Percentiles rank a stretch among this genome's conserved stretches.
These are phyloP conservation scores for Cutaneotrichosporon cavernicola DNA, from an alignment of 1,284 basidiomycete species.

Conservation along the genomic window DNA sequence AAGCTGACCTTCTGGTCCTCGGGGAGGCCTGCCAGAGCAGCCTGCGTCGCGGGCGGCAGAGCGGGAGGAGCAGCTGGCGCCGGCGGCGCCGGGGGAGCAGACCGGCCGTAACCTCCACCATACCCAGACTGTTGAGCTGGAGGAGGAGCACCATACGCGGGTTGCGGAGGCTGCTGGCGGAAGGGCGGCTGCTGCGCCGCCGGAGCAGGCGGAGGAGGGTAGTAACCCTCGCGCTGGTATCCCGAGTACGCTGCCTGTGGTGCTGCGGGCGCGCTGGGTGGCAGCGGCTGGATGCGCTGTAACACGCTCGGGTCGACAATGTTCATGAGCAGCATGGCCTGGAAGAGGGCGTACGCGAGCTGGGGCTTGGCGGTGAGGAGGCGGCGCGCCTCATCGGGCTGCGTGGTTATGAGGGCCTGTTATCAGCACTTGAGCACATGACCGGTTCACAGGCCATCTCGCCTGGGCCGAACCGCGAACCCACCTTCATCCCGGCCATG, in stretches of 20 bases:
- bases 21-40: slow-evolving; percentile 44
- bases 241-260: background rate
- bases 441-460: no score
- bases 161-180: slow-evolving; percentile 42
- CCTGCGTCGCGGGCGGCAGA: slow-evolving; percentile 43
- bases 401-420: slow-evolving; percentile 71
- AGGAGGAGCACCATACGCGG: slow-evolving; percentile 15
- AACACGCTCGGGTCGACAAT: slow-evolving; percentile 81
- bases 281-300: slow-evolving; percentile 46
- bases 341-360: slow-evolving; percentile 93
- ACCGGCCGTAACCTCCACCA: slow-evolving; percentile 17
- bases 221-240: slow-evolving; percentile 20
- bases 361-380: slow-evolving; percentile 84
- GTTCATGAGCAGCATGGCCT: slow-evolving; percentile 89
- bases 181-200: slow-evolving; percentile 30
- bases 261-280: slow-evolving; percentile 28
- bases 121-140: background rate
- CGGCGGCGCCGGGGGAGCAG: slow-evolving; percentile 31
- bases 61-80: slow-evolving; percentile 27
- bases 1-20: slow-evolving; percentile 52
- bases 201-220: slow-evolving; percentile 36
- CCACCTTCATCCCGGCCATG: slow-evolving; percentile 95
- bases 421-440: background rate
- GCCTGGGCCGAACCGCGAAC: slow-evolving; percentile 32
- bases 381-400: slow-evolving; percentile 82